Percentiles rank a stretch among this genome's conserved stretches.
Conservation (phyloP, 1,284 basidiomycete species). For the Paramarasmius palmivorus region DNA sequence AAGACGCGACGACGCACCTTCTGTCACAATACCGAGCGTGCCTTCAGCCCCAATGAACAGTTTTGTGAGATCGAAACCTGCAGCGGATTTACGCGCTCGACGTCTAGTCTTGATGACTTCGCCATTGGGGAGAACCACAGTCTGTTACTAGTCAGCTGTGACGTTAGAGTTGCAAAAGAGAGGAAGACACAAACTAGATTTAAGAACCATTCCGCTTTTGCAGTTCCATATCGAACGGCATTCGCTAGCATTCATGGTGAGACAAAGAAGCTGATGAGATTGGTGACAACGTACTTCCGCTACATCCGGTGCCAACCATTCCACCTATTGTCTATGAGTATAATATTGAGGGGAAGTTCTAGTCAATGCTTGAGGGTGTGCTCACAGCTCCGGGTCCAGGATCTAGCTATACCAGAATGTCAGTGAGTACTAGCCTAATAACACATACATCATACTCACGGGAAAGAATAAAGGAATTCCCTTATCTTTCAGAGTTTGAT, state of each 20-base stretch:
- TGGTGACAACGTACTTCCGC: conserved; percentile 44
- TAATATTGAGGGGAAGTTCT: neutral
- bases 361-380: conserved; percentile 4
- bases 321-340: conserved; percentile 52
- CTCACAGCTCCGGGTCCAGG: conserved; percentile 54
- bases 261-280: neutral
- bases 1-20: conserved; percentile 42
- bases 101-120: conserved; percentile 81
- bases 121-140: conserved; percentile 76
- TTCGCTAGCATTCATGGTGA: conserved; percentile 50
- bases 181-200: conserved; percentile 47
- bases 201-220: conserved; percentile 72
- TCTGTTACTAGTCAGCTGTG: conserved; percentile 36
- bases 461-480: conserved; percentile 74
- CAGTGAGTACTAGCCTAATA: neutral
- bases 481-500: conserved; percentile 67
- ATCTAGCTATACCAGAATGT: conserved; percentile 38
- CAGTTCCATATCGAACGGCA: conserved; percentile 81
- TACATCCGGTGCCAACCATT: conserved; percentile 58
- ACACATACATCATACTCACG: conserved; percentile 33
- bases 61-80: conserved; percentile 78
- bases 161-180: neutral
- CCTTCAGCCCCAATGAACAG: conserved; percentile 86
- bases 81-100: conserved; percentile 72
- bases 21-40: conserved; percentile 79